Evolutionary conservation across 352 stramenopile species (phyloP).

Genomic region (Globisporangium okanoganense): DNA sequence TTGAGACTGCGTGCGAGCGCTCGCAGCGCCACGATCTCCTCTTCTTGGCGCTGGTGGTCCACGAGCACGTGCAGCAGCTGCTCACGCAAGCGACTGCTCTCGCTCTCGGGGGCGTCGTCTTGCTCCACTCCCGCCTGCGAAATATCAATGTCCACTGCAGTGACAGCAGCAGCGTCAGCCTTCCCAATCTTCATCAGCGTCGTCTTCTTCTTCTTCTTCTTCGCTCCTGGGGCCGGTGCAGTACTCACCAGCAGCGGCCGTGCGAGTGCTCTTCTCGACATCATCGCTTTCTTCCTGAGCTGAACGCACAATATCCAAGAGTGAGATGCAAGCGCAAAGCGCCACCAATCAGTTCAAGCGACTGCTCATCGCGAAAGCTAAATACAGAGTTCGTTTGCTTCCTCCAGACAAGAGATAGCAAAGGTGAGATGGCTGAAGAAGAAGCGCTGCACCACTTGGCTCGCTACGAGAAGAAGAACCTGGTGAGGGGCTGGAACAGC

Average conservation of each 20-base stretch:
- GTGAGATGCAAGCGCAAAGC: too few relatives aligned
- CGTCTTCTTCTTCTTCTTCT: constrained; percentile 8
- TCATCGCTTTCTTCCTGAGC: too few relatives aligned
- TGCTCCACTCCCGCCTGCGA: background rate
- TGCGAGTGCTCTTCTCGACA: background rate
- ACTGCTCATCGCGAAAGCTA: background rate
- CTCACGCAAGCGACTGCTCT: constrained; percentile 32
- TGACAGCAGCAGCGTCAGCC: too few relatives aligned
- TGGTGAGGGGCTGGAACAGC: constrained; percentile 30
- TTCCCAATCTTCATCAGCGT: background rate
- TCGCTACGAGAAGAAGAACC: constrained; percentile 33
- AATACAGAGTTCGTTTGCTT: too few relatives aligned
- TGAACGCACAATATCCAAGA: too few relatives aligned
- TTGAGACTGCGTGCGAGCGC: constrained; percentile 51
- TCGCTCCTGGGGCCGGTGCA: background rate
- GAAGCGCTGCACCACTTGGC: constrained; percentile 16
- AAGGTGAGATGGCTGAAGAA: constrained; percentile 16
- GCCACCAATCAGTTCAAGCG: too few relatives aligned
- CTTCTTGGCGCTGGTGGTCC: constrained; percentile 46
- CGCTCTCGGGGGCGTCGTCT: background rate
- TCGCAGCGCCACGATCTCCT: constrained; percentile 57
- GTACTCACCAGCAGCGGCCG: background rate
- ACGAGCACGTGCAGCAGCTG: constrained; percentile 41
- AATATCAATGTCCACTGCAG: background rate
- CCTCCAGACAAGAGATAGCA: background rate